Conservation (phyloP, 768 basidiomycete species). For the Mycena floridula region DNA sequence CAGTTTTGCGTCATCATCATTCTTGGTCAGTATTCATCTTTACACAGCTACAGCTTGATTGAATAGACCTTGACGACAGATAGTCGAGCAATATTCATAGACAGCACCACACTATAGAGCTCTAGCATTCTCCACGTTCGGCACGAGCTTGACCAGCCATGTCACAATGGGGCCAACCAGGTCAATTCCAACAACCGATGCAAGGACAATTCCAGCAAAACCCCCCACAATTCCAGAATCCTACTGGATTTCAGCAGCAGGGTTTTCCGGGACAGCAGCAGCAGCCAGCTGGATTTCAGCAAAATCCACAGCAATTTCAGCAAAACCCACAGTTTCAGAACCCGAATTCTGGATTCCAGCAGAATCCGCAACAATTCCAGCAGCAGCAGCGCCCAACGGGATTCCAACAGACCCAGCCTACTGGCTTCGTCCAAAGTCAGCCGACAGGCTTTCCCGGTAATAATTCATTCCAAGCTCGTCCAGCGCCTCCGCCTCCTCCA, state of each 20-base stretch:
- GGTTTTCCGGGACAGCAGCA: conserved; percentile 40
- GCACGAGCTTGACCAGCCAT: too few relatives aligned
- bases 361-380: background rate
- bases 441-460: conserved; percentile 47
- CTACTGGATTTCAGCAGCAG: conserved; percentile 52
- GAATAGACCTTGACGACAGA: too few relatives aligned
- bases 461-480: conserved; percentile 30
- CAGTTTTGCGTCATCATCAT: too few relatives aligned
- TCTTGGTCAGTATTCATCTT: too few relatives aligned
- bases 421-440: conserved; percentile 36
- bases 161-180: too few relatives aligned
- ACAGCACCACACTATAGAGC: too few relatives aligned
- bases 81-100: too few relatives aligned
- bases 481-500: conserved; percentile 50
- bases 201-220: conserved; percentile 31
- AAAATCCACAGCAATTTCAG: background rate
- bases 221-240: conserved; percentile 17
- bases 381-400: background rate
- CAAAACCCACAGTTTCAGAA: background rate
- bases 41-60: too few relatives aligned
- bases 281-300: too few relatives aligned
- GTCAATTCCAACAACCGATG: too few relatives aligned
- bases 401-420: background rate
- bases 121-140: too few relatives aligned
- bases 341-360: too few relatives aligned